A percentile compares a stretch with the other conserved stretches of the same genome.
phyloP scores from a whole-genome alignment of 495 filamentous ascomycete species.

The Aspergillus egyptiacus region DNA sequence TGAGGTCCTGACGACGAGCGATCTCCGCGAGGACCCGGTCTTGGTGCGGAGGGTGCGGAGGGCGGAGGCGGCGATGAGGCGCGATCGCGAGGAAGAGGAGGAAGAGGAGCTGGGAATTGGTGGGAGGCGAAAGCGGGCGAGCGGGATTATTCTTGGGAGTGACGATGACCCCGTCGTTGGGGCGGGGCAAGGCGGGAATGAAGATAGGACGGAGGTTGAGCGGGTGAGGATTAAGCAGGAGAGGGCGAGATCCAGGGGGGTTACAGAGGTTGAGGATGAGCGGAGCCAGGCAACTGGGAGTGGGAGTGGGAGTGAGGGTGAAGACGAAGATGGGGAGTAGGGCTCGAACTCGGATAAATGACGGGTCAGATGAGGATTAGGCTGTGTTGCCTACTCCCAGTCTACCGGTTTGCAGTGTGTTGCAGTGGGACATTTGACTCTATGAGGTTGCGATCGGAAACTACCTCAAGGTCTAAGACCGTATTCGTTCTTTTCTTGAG shows the following conservation, averaged over 20 bases:
- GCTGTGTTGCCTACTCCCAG: not conserved
- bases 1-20: conserved; percentile 30
- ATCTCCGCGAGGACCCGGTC: conserved; percentile 40
- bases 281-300: not conserved
- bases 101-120: conserved; percentile 15
- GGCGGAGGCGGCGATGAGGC: conserved; percentile 27
- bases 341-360: not conserved
- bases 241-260: conserved; percentile 10
- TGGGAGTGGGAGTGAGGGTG: not conserved
- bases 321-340: conserved; percentile 6
- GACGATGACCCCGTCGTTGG: conserved; percentile 19
- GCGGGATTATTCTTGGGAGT: conserved; percentile 23
- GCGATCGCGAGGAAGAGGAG: conserved; percentile 37
- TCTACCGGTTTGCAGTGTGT: too few relatives aligned
- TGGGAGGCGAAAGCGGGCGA: conserved; percentile 5
- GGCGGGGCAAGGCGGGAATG: conserved; percentile 13
- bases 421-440: too few relatives aligned
- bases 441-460: too few relatives aligned
- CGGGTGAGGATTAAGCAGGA: conserved; percentile 21
- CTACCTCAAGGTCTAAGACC: too few relatives aligned
- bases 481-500: too few relatives aligned
- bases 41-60: conserved; percentile 39
- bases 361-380: not conserved
- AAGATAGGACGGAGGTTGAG: conserved; percentile 14
- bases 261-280: conserved; percentile 2